Conservation (phyloP, 1,139 yeast species). For the Saccharomyces hybrid region DNA sequence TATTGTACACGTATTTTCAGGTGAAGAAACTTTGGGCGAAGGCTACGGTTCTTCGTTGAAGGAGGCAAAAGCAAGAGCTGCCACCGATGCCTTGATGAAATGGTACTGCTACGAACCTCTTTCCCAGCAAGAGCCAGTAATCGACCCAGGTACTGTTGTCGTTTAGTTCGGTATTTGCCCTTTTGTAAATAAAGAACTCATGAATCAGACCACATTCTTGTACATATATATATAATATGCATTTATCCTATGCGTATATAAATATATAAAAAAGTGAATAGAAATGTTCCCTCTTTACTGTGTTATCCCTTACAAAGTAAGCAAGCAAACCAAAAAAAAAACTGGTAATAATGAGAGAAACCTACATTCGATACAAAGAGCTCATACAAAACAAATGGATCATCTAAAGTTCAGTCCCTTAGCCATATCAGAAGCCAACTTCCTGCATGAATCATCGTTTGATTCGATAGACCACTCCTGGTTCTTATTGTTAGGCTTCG, state of each 20-base stretch:
- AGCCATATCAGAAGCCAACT: neutral
- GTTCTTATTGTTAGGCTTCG: neutral
- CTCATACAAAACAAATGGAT: neutral
- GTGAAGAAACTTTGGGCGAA: slow-evolving; percentile 79
- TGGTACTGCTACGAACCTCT: slow-evolving; percentile 89
- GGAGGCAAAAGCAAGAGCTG: slow-evolving; percentile 91
- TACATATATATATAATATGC: slow-evolving; percentile 5
- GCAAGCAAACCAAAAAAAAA: neutral
- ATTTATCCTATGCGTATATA: neutral
- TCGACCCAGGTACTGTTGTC: slow-evolving; percentile 40
- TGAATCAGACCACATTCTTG: neutral
- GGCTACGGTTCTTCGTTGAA: slow-evolving; percentile 88
- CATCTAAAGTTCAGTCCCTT: neutral
- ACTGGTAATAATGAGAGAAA: neutral
- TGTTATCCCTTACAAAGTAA: neutral
- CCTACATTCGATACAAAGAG: neutral
- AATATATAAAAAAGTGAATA: neutral
- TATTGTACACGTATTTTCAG: slow-evolving; percentile 87
- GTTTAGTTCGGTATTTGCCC: slow-evolving; percentile 23
- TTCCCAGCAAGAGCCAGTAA: slow-evolving; percentile 34
- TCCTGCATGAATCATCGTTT: neutral
- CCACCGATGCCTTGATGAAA: slow-evolving; percentile 81
- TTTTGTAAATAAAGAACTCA: neutral
- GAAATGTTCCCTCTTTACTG: neutral
- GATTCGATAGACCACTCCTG: neutral